These are phyloP conservation scores for Entomophthora muscae DNA, from an alignment of 371 early-diverging fungal species.

Conservation along the genomic window DNA sequence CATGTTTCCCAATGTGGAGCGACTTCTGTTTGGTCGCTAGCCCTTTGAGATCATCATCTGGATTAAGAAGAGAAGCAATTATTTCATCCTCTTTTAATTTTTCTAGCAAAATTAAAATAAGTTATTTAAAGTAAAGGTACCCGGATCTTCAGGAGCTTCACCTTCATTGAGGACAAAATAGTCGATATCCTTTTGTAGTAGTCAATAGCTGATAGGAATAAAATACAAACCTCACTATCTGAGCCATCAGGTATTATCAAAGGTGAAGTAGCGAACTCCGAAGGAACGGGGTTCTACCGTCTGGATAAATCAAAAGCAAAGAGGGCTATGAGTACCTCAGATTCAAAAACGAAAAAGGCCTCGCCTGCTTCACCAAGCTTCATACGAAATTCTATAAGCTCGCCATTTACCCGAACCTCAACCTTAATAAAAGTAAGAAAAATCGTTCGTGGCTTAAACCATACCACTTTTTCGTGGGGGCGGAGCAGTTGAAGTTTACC, in stretches of 20 bases:
- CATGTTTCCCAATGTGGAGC: neutral
- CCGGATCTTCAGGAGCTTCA: neutral
- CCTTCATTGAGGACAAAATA: neutral
- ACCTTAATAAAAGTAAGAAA: conserved; percentile 17
- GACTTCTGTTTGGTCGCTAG: neutral
- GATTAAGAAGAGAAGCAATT: neutral
- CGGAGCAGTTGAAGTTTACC: conserved; percentile 87
- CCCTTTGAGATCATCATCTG: neutral
- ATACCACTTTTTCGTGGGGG: conserved; percentile 57
- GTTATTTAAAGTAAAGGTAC: neutral
- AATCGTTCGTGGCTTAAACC: neutral
- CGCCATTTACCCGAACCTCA: conserved; percentile 79
- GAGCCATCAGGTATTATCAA: neutral
- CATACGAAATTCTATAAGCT: conserved; percentile 62
- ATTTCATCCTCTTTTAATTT: neutral
- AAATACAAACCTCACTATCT: neutral
- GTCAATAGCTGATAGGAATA: too few species aligned
- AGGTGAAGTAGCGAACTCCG: conserved; percentile 11
- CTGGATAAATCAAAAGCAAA: neutral
- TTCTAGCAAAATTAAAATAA: neutral
- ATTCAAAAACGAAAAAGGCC: conserved; percentile 81
- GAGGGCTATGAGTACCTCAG: conserved; percentile 7
- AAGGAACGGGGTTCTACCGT: conserved; percentile 10
- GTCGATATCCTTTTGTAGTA: too few species aligned
- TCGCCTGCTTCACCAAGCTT: conserved; percentile 98